These are phyloP conservation scores for Coemansia sp. DNA, from an alignment of 192 early-diverging fungal genomes.

Conservation along the genomic window DNA sequence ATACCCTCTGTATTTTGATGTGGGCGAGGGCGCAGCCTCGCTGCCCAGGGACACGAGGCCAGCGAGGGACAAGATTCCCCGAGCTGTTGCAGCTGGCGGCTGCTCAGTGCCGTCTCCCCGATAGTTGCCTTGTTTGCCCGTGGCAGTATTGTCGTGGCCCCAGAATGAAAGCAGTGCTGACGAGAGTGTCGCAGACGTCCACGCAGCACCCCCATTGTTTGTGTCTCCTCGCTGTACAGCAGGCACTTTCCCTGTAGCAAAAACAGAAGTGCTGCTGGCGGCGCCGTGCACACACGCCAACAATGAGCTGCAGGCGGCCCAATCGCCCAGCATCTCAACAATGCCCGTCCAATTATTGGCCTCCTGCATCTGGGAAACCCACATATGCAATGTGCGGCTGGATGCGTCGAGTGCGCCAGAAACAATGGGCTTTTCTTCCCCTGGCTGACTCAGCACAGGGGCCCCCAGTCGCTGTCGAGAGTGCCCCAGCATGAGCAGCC, in stretches of 20 bases:
- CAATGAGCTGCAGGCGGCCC: slow-evolving; percentile 24
- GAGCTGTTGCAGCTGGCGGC: too few species aligned
- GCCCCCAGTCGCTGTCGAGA: background rate
- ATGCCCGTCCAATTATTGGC: slow-evolving; percentile 15
- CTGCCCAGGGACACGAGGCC: slow-evolving; percentile 21
- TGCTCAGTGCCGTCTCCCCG: too few species aligned
- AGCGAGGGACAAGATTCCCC: slow-evolving; percentile 20
- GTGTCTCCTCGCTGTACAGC: background rate
- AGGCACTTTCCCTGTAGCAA: too few species aligned
- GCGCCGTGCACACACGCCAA: slow-evolving; percentile 1
- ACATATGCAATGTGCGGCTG: too few species aligned
- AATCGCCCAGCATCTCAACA: slow-evolving; percentile 29
- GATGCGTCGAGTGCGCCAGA: too few species aligned
- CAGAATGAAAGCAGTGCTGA: slow-evolving; percentile 6
- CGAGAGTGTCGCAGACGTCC: background rate
- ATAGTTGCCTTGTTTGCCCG: too few species aligned
- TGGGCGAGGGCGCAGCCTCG: slow-evolving; percentile 6
- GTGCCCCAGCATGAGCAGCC: slow-evolving; percentile 20
- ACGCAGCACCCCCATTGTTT: background rate
- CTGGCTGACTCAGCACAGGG: too few species aligned
- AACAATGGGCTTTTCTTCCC: too few species aligned
- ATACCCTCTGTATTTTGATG: slow-evolving; percentile 36
- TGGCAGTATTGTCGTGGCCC: background rate
- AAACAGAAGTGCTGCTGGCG: background rate
- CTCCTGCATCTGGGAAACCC: slow-evolving; percentile 1